Base-by-base conservation (phyloP, 2,329 filamentous ascomycete species). In the Alternaria incomplexa region DNA sequence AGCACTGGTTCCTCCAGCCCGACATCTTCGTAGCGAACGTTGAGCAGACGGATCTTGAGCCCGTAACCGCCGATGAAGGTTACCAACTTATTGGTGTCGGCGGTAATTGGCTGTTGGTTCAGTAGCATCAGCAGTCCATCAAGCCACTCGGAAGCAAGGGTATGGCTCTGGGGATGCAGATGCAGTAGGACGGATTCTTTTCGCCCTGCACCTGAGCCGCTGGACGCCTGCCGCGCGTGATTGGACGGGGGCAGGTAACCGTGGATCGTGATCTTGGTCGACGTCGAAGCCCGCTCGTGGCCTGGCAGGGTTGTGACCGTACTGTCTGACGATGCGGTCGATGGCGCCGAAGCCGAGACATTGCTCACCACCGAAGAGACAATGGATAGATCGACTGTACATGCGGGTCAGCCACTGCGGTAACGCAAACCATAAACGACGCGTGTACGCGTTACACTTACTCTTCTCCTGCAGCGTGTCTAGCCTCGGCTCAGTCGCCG, bases 281-380 rank as follows among this genome's bases (percentile, higher is more conserved):
- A 90, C 20, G 79, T 77, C 48, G 75, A 73, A n/a, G 73, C 75
- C 22, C 70, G 74, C 56, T 72, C 71, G 17, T 72, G 71, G 65
- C 70, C 67, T 25, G 72, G 67, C 52, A 75, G 62, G 25, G 71
- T 75, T 64, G 85, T 85, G 28, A 84, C 78, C 5, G 84, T 85
- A 56, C 81, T 82, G 50, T 82, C 81, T 46, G 82, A 84, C 28
- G 82, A 81, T 43, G 82, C 74, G 46, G 85, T 82, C 45, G 86
- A 85, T 40, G 79, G 80, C 48, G 81, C 79, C 32, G 87, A 85
- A 8, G 91, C 88, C 32, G 92, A 93, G 58, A 97, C 91, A 75
- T 97, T 97, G 69, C 93, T 97, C 63, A 96, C 93, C 9, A 99
- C 95, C 1, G 93, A 97, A 69, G 93, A 97, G 75, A 98, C 93